phyloP scores from a whole-genome alignment of 805 yeast genomes.

The Teunomyces aglyptinius region DNA sequence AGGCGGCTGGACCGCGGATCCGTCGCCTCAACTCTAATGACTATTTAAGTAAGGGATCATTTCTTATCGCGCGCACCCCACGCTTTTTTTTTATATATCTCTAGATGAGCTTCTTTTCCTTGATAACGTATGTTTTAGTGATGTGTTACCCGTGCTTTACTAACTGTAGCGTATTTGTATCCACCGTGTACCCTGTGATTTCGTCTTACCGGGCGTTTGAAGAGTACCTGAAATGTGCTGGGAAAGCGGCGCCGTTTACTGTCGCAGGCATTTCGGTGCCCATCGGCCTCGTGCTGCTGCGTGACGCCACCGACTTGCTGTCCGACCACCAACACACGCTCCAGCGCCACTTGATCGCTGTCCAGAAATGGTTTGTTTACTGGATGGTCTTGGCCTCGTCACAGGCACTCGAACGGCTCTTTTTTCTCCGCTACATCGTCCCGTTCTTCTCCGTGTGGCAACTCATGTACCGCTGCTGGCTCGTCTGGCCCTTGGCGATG shows the following conservation, averaged over 20 bases:
- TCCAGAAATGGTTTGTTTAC: constrained; percentile 46
- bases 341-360: constrained; percentile 22
- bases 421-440: constrained; percentile 44
- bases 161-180: constrained; percentile 29
- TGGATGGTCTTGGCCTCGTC: constrained; percentile 63
- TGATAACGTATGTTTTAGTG: constrained; percentile 6
- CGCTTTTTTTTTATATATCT: background rate
- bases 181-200: constrained; percentile 55
- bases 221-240: constrained; percentile 30
- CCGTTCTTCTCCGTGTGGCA: constrained; percentile 56
- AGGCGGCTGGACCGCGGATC: background rate
- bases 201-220: constrained; percentile 61
- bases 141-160: background rate
- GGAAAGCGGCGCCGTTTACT: constrained; percentile 29
- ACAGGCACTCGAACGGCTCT: constrained; percentile 38
- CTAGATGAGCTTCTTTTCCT: constrained; percentile 7
- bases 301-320: constrained; percentile 2
- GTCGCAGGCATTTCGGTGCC: constrained; percentile 42
- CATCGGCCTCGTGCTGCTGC: constrained; percentile 8
- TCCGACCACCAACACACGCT: constrained; percentile 12
- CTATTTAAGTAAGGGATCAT: constrained; percentile 4
- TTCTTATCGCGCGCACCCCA: constrained; percentile 5
- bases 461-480: constrained; percentile 55
- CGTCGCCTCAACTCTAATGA: background rate
- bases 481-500: constrained; percentile 47